A percentile compares a stretch with the other conserved stretches of the same genome.
These are phyloP conservation scores for Pestalotiopsis sp. DNA, from an alignment of 2,329 filamentous ascomycete genomes.

Conservation along the genomic window DNA sequence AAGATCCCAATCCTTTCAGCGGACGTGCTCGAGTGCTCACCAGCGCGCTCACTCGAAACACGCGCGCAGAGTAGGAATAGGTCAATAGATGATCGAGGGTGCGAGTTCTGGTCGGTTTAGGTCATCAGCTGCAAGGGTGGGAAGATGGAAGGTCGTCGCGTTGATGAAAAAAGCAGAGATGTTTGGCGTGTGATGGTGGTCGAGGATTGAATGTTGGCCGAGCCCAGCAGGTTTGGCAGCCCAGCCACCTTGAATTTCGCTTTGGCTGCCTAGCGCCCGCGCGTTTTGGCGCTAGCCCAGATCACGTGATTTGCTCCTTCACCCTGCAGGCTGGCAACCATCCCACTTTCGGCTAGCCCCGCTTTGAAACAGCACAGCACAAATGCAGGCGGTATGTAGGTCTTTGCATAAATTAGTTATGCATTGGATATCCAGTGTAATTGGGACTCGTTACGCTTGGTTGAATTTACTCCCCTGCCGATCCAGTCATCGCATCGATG, in stretches of 20 bases:
- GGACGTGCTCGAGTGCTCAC: constrained; percentile 14
- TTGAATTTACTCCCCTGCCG: too few relatives aligned
- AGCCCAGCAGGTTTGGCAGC: too few relatives aligned
- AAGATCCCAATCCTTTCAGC: constrained; percentile 17
- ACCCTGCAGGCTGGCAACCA: too few relatives aligned
- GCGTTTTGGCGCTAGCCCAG: too few relatives aligned
- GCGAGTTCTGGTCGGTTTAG: constrained; percentile 14
- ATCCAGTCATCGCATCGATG: too few relatives aligned
- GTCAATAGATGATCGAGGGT: constrained; percentile 16
- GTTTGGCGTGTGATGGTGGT: neutral
- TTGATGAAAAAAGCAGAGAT: neutral
- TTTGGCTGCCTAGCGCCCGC: neutral
- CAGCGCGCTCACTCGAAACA: constrained; percentile 1
- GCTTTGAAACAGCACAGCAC: too few relatives aligned
- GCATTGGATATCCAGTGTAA: too few relatives aligned
- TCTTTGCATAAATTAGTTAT: too few relatives aligned
- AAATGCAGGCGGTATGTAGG: too few relatives aligned
- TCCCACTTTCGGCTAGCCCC: too few relatives aligned
- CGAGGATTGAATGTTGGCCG: neutral
- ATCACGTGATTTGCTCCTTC: too few relatives aligned
- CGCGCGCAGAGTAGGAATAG: constrained; percentile 12
- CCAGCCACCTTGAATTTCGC: neutral
- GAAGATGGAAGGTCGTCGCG: neutral
- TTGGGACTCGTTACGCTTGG: too few relatives aligned
- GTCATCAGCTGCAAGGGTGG: constrained; percentile 1